Base-by-base conservation (phyloP, 257 asterid genomes). In the Rhazya stricta region DNA sequence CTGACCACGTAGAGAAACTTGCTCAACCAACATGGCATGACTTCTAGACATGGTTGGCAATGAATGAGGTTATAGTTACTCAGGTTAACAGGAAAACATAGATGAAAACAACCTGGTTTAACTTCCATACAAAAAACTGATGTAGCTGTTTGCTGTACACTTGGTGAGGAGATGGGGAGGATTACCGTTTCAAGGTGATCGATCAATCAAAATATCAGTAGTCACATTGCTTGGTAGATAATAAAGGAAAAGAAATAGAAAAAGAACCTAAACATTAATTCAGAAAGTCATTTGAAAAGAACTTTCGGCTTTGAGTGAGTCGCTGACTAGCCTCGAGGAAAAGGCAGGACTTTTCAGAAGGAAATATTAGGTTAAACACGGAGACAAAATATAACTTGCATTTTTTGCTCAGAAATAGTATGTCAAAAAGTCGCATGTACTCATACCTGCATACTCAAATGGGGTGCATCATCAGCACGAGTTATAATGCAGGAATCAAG, bases 381-480 rank as follows among this genome's bases (percentile, higher is more conserved):
- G 51, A 32, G 50, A 74, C 15, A 32, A 62, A 37, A 25, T 11
- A 18, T 34, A 16, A 16, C 23, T 12, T 29, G 30, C 19, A 9
- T 18, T 45, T 63, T 50, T 15, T 27, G 54, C 29, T 27, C 12
- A 8, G 37, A 25, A 67, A 76, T 74, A 54, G 57, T 32, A 39
- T 29, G 30, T 50, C 57, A 67, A 6, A n/a, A 46, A 4, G 37
- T 69, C 25, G 50, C 42, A 53, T 58, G 32, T 65, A 23, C 48
- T 36, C n/a, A 62, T 86, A 92, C 99, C 97, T 79, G 63, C 96
- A 95, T 80, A 85, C 74, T 89, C 48, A 92, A 77, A 88, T 95
- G 96, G 73, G 99, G 99, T 54, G 99, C 94, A 87, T 95, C 97
- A 82, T 89, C 98, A 74, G 98, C 99, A 72, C 99, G 95, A 75